Conservation (phyloP, 352 stramenopile species). For the Pythium insidiosum region DNA sequence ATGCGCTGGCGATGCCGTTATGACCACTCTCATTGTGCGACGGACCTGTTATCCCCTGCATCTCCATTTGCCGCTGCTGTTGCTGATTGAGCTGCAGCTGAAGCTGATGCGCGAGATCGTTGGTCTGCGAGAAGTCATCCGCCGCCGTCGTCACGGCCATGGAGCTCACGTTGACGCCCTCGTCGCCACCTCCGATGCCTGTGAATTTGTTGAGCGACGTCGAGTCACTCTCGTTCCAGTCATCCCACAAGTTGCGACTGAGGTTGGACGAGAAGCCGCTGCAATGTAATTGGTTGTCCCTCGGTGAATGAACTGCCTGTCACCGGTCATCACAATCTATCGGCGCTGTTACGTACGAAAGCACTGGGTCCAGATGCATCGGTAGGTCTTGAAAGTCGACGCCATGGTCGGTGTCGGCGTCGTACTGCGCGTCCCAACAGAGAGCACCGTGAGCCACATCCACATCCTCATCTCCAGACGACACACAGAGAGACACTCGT, state of each 20-base stretch:
- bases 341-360: constrained; percentile 32
- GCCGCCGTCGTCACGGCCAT: constrained; percentile 14
- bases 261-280: constrained; percentile 75
- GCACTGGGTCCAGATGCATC: constrained; percentile 58
- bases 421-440: too few relatives aligned
- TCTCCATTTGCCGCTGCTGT: constrained; percentile 14
- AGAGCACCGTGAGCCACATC: too few relatives aligned
- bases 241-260: constrained; percentile 82
- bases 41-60: too few relatives aligned
- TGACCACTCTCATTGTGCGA: too few relatives aligned
- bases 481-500: neutral
- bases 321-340: too few relatives aligned
- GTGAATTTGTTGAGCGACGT: constrained; percentile 65
- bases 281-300: too few relatives aligned
- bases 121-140: neutral
- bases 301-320: too few relatives aligned
- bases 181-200: too few relatives aligned
- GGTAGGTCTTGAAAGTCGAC: too few relatives aligned
- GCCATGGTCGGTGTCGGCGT: neutral
- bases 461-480: too few relatives aligned
- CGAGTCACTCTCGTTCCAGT: constrained; percentile 78
- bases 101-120: neutral
- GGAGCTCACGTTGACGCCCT: neutral
- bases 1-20: too few relatives aligned
- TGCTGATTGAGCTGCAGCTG: constrained; percentile 8